Conservation (phyloP, 306 rosid genomes). For the Lathyrus aphaca region DNA sequence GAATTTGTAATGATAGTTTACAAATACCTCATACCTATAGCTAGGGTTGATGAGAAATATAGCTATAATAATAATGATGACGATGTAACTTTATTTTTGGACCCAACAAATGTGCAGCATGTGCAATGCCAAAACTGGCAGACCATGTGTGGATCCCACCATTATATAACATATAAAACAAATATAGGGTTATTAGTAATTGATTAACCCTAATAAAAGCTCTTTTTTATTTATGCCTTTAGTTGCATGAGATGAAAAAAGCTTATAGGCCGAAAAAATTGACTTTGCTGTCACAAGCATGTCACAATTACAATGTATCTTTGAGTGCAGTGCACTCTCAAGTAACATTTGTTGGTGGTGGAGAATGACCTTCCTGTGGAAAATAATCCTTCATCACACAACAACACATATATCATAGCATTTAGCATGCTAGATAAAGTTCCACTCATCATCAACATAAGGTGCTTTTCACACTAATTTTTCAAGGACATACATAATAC, state of each 20-base stretch:
- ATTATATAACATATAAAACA: conserved; percentile 23
- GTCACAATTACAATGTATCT: conserved; percentile 46
- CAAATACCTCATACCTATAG: conserved; percentile 31
- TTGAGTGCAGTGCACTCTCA: conserved; percentile 96
- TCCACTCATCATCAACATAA: conserved; percentile 38
- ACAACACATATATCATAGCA: conserved; percentile 11
- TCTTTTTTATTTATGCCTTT: conserved; percentile 17
- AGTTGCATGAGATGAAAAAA: conserved; percentile 66
- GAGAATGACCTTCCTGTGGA: conserved; percentile 42
- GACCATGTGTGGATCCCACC: conserved; percentile 63
- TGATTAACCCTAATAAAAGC: conserved; percentile 39
- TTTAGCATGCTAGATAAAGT: conserved; percentile 44
- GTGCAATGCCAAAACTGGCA: conserved; percentile 59
- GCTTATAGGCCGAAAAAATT: conserved; percentile 86
- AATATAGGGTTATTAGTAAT: conserved; percentile 32
- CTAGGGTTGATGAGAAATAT: conserved; percentile 42
- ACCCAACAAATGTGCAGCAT: conserved; percentile 56
- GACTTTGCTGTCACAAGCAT: conserved; percentile 86
- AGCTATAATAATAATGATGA: conserved; percentile 42
- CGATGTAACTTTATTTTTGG: conserved; percentile 48
- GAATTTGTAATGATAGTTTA: conserved; percentile 32
- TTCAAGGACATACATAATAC: conserved; percentile 23
- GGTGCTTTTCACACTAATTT: conserved; percentile 35
- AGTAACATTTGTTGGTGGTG: conserved; percentile 50
- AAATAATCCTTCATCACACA: conserved; percentile 38